Evolutionary conservation across 257 asterid species (phyloP).

Genomic region (Paulownia fortunei): DNA sequence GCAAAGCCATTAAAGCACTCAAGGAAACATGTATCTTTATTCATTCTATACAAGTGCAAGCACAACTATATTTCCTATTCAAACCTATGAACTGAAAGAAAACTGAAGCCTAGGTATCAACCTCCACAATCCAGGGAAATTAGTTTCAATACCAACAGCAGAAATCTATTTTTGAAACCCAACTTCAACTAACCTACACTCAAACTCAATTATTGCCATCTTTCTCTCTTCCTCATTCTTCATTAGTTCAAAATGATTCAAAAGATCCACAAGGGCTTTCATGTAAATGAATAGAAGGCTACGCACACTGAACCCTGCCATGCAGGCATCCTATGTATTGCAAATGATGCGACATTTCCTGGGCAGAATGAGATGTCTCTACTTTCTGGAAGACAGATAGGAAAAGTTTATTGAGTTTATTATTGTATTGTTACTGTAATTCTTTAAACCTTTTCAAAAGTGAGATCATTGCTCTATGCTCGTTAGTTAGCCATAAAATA

Average conservation of each 20-base stretch:
- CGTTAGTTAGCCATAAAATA: background rate
- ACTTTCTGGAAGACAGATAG: conserved; percentile 21
- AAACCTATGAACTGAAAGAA: background rate
- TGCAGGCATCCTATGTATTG: background rate
- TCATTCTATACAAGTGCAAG: background rate
- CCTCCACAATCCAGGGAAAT: background rate
- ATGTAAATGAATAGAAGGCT: conserved; percentile 1
- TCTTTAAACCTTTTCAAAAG: background rate
- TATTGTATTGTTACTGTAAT: background rate
- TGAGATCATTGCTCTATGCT: background rate
- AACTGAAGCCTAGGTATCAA: background rate
- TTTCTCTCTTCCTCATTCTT: conserved; percentile 12
- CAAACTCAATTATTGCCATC: background rate
- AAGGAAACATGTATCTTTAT: background rate
- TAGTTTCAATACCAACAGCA: conserved; percentile 3
- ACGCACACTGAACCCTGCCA: background rate
- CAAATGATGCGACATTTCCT: background rate
- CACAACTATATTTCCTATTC: conserved; percentile 5
- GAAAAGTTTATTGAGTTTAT: background rate
- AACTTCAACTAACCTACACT: background rate
- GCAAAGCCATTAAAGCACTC: conserved; percentile 1
- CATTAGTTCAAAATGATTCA: background rate
- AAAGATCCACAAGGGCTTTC: background rate
- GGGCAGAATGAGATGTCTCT: background rate
- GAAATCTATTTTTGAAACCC: background rate